phyloP scores from a whole-genome alignment of 495 filamentous ascomycete species.

The Tetracladium setigerum region DNA sequence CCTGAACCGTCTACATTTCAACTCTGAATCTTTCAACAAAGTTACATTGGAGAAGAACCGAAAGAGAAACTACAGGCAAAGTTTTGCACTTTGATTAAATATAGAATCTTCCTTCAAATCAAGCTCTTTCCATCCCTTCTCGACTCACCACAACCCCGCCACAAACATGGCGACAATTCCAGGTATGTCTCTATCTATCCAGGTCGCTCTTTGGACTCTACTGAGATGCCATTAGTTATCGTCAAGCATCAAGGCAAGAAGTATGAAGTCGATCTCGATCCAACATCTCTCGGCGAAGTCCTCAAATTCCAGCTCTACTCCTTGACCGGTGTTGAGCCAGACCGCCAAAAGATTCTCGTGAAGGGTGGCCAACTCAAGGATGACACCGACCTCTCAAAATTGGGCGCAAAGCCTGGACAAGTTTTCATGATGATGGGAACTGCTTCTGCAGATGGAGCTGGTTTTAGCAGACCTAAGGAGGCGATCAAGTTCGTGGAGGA shows the following conservation, averaged over 20 bases:
- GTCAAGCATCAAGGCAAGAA: slow-evolving; percentile 94
- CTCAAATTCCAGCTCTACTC: slow-evolving; percentile 96
- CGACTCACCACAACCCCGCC: slow-evolving; percentile 3
- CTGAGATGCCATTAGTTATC: slow-evolving; percentile 50
- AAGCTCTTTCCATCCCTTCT: not conserved
- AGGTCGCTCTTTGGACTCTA: not conserved
- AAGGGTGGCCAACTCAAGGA: slow-evolving; percentile 94
- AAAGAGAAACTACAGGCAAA: too few relatives aligned
- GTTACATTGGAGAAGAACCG: too few relatives aligned
- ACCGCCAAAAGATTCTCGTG: slow-evolving; percentile 89
- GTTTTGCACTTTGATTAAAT: too few relatives aligned
- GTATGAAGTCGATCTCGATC: slow-evolving; percentile 87
- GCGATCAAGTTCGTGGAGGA: slow-evolving; percentile 86
- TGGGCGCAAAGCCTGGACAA: slow-evolving; percentile 79
- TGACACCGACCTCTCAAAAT: slow-evolving; percentile 76
- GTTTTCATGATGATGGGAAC: slow-evolving; percentile 97
- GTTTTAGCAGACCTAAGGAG: slow-evolving; percentile 69
- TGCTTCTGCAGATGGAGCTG: slow-evolving; percentile 49
- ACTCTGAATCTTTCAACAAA: not conserved
- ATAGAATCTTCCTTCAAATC: too few relatives aligned
- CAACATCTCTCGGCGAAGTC: slow-evolving; percentile 74
- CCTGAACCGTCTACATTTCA: not conserved
- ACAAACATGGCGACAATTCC: slow-evolving; percentile 54
- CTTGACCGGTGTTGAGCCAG: slow-evolving; percentile 90
- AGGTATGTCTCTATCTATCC: slow-evolving; percentile 33